Evolutionary conservation across 2,329 filamentous ascomycete species (phyloP), one percentile per base, ranked within the genome.

Genomic region (Phaeoacremonium minimum): DNA sequence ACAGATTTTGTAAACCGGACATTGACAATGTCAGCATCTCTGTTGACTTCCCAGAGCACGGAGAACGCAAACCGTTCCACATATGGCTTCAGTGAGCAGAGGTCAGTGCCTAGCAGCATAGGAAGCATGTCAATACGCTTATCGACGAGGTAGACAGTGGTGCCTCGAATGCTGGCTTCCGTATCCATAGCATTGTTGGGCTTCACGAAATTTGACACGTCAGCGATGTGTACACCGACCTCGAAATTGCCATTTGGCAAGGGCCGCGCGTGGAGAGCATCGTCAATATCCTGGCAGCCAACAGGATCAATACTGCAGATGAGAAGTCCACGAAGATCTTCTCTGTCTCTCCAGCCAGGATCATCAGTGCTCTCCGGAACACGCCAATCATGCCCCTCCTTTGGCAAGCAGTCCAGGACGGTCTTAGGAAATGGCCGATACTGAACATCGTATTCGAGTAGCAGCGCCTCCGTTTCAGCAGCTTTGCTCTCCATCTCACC

Each of bases 101-200:
- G 72, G 53, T 98, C 90, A 1, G 93, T 98, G 40, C 93, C 93
- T 11, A 98, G 81, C 19, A 98, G 81, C 75, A 89, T 90, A 1
- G 94, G 94, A 60, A 98, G 75, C 94, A 98, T 98, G 69, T 98
- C 94, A 52, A 98, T 98, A 51, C 93, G 89, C 72, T 98, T 98
- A 63, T 98, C 93, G 4, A 98, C 93, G 13, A 98, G 72, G 58
- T 98, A 98, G 18, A 98, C 93, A 0, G 91, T 97, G 5, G 93
- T 97, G 44, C 93, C 93, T 51, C 93, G 84, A 53, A 95, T 80
- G 55, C 88, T 93, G 4, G 93, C 93, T 64, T 98, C 93, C 32
- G 82, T 78, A 57, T 98, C 94, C 93, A 98, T 98, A 36, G 93
- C 85, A 53, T 91, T 98, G 60, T 87, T 89, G 17, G 94, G 90